Evolutionary conservation across 352 stramenopile species (phyloP), one percentile per base, ranked within the genome.

Genomic region (Phytophthora palmivora): DNA sequence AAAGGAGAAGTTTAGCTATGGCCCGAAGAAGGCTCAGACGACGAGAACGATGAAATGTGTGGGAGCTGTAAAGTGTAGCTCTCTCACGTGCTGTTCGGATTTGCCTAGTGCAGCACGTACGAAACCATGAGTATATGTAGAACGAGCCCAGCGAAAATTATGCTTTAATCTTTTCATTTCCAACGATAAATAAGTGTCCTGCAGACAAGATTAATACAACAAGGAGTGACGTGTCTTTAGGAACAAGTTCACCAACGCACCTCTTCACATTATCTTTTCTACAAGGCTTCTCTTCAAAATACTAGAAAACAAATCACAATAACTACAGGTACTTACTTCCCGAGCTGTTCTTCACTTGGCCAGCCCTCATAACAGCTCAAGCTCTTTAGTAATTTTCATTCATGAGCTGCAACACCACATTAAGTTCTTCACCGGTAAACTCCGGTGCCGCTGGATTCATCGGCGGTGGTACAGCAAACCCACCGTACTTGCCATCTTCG

Each of bases 361-460:
- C n/a, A n/a, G n/a, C n/a, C n/a, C n/a, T 18, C 41, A 18, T 36
- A 47, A 44, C 24, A 64, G 39, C 7, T 7, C 3, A 6, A 19
- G 26, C 18, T 52, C 55, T 79, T 70, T 78, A 91, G 46, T 82
- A 66, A 14, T 61, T 74, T 38, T 90, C 82, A 61, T 92, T 91
- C 84, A 92, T 92, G 49, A 92, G 78, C 48, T 92, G 81, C 47
- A 92, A 42, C 55, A 92, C 84, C 28, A 87, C 84, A 43, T 69
- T 92, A 7, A 92, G 79, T 57, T 92, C 84, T 66, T 91, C 84
- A 16, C 82, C 82, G 12, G 82, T 91, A 45, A 92, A 88, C 57
- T 92, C 84, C 15, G 83, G 74, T 10, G 78, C 79, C 4, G 84
- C 81, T 11, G 73, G 79, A 39, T 92, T 86, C 76, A 92, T 88